These are phyloP conservation scores for Tagetes patula DNA, from an alignment of 129 eudicot species.

Conservation along the genomic window DNA sequence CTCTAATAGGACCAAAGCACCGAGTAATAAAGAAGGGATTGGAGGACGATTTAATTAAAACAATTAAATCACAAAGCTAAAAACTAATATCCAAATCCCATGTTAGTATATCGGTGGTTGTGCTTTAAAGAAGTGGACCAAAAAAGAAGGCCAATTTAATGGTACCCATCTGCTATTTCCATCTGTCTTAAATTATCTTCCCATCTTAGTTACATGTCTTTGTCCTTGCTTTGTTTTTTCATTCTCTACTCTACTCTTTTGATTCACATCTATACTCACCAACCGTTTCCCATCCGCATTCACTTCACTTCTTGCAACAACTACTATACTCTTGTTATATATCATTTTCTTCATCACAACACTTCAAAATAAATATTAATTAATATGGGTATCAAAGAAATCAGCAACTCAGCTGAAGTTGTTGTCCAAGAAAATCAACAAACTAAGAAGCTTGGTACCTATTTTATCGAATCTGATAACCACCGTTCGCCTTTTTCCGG, in stretches of 20 bases:
- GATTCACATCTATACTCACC: conserved; percentile 18
- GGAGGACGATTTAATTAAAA: too few relatives aligned
- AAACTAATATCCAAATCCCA: too few relatives aligned
- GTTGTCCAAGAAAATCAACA: conserved; percentile 4
- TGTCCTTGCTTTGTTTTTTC: not conserved
- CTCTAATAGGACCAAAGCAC: too few relatives aligned
- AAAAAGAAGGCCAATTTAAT: conserved; percentile 15
- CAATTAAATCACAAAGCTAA: too few relatives aligned
- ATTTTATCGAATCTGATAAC: conserved; percentile 77
- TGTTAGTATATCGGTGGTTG: not conserved
- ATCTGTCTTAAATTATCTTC: not conserved
- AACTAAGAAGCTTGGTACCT: conserved; percentile 58
- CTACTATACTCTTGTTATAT: not conserved
- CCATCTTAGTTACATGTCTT: conserved; percentile 21
- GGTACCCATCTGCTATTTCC: conserved; percentile 1
- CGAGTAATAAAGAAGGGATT: too few relatives aligned
- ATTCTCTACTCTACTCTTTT: not conserved
- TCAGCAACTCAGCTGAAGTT: conserved; percentile 51
- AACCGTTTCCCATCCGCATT: conserved; percentile 35
- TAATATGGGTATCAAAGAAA: conserved; percentile 39
- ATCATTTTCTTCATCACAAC: not conserved
- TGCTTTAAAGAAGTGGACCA: not conserved
- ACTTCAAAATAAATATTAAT: not conserved
- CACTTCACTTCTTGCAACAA: not conserved
- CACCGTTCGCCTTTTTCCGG: conserved; percentile 74